Conservation (phyloP, 2,329 filamentous ascomycete genomes). For the Neofusicoccum cordaticola region DNA sequence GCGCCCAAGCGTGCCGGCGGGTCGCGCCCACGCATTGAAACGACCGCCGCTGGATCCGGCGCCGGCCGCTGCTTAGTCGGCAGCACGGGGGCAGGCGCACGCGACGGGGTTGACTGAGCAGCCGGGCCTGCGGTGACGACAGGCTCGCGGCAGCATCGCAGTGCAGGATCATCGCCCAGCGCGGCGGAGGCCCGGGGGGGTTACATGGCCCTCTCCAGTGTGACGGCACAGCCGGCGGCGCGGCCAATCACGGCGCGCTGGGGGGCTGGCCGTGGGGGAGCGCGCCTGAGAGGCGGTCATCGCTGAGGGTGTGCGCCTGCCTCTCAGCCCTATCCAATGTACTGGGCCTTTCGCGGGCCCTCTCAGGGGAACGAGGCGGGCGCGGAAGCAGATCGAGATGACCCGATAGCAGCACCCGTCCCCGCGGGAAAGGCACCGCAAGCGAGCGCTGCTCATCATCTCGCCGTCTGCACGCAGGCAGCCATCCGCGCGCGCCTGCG, state of each 20-base stretch:
- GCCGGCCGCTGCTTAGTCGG: background rate
- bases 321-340: conserved; percentile 13
- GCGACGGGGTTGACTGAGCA: background rate
- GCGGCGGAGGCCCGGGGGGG: background rate
- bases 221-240: background rate
- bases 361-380: conserved; percentile 1
- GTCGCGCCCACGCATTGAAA: conserved; percentile 1
- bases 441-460: conserved; percentile 11
- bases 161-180: conserved; percentile 4
- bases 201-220: background rate
- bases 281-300: conserved; percentile 7
- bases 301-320: conserved; percentile 6
- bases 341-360: conserved; percentile 9
- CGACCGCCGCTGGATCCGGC: background rate
- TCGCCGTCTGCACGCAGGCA: conserved; percentile 4
- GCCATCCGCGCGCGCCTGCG: background rate
- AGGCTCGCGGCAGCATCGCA: background rate
- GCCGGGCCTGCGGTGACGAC: background rate
- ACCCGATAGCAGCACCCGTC: conserved; percentile 1
- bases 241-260: background rate
- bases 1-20: conserved; percentile 3
- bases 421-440: conserved; percentile 14
- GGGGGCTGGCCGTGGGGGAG: background rate
- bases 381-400: conserved; percentile 6
- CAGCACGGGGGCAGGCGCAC: background rate